Conservation (phyloP, 495 filamentous ascomycete species). For the Penicillium maclennaniae region DNA sequence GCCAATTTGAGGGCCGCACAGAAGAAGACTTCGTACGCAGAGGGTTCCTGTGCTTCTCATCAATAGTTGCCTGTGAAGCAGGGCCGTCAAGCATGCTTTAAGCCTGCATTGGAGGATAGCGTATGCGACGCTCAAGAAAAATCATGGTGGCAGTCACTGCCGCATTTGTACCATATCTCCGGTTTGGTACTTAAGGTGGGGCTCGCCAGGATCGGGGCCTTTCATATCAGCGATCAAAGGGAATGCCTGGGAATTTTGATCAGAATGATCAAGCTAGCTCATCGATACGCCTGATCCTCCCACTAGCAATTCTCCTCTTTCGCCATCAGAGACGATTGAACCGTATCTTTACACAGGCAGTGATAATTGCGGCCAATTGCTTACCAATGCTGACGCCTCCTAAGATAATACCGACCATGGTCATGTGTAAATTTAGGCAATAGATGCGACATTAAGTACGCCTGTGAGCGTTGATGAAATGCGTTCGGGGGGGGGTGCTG, state of each 20-base stretch:
- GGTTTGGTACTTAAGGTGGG: conserved; percentile 36
- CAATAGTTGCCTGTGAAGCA: too few species aligned
- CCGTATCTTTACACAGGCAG: conserved; percentile 40
- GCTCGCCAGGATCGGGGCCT: neutral
- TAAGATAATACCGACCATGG: neutral
- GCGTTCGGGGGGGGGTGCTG: conserved; percentile 12
- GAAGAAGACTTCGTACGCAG: too few species aligned
- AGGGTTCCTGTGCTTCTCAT: too few species aligned
- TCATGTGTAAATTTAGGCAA: neutral
- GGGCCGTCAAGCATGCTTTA: too few species aligned
- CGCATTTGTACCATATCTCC: conserved; percentile 45
- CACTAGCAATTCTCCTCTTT: conserved; percentile 40
- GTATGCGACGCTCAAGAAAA: conserved; percentile 43
- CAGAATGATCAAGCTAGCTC: conserved; percentile 40
- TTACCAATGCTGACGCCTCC: conserved; percentile 15
- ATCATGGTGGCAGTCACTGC: conserved; percentile 35
- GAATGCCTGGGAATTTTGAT: conserved; percentile 32
- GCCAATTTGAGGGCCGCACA: too few species aligned
- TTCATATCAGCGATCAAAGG: conserved; percentile 9
- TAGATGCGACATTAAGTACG: conserved; percentile 12
- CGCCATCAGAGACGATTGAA: conserved; percentile 30
- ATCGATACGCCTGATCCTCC: conserved; percentile 39
- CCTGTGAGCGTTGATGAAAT: conserved; percentile 31
- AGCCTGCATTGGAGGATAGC: too few species aligned
- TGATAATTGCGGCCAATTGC: conserved; percentile 9